phyloP scores from a whole-genome alignment of 225 moss, liverwort and hornwort genomes.

The Polytrichum commune region DNA sequence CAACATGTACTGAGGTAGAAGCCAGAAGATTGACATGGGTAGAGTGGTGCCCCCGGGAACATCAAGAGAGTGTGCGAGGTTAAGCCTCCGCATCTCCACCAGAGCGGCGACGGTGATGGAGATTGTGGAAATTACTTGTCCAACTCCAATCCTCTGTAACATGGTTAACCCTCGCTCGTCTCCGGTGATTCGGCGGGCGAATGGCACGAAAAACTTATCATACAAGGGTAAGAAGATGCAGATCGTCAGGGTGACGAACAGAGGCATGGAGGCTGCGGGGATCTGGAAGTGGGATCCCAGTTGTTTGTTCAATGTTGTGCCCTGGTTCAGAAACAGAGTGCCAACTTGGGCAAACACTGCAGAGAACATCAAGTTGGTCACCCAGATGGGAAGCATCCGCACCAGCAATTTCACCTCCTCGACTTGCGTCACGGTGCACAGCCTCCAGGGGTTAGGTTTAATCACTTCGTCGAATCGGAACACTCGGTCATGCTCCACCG shows the following conservation, averaged over 20 bases:
- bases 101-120: constrained; percentile 85
- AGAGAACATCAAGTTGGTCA: constrained; percentile 98
- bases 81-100: constrained; percentile 84
- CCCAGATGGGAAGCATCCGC: constrained; percentile 94
- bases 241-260: constrained; percentile 90
- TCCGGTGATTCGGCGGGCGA: constrained; percentile 72
- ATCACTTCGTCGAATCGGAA: constrained; percentile 41
- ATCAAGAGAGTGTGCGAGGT: constrained; percentile 35
- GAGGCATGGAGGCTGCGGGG: constrained; percentile 95
- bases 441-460: constrained; percentile 69
- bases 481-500: constrained; percentile 29
- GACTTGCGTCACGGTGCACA: constrained; percentile 92
- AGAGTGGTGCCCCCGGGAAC: constrained; percentile 10
- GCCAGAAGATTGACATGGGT: constrained; percentile 98
- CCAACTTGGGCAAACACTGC: constrained; percentile 96
- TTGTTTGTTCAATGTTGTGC: constrained; percentile 72
- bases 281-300: constrained; percentile 65
- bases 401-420: constrained; percentile 94
- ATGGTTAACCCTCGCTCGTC: constrained; percentile 84
- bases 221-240: constrained; percentile 87
- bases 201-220: constrained; percentile 88
- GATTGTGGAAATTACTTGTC: constrained; percentile 81
- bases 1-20: constrained; percentile 91
- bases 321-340: constrained; percentile 91
- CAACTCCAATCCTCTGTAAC: constrained; percentile 92